Evolutionary conservation across 2,329 filamentous ascomycete species (phyloP), one percentile per base, ranked within the genome.

Genomic region (Diplodia mutila): DNA sequence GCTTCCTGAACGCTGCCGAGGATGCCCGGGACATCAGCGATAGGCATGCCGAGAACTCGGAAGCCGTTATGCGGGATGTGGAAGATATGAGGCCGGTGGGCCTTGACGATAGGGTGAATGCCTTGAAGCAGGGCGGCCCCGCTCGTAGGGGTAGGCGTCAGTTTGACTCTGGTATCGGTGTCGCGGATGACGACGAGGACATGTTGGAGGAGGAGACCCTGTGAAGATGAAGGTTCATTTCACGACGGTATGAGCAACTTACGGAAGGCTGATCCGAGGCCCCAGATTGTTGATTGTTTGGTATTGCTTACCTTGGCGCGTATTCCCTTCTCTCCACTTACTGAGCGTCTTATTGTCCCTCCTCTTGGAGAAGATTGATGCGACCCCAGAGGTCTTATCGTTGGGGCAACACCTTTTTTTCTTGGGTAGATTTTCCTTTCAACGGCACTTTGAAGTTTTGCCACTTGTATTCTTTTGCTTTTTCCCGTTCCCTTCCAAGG

Each of bases 141-240:
- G 59, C 49, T 2, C 54, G 73, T 23, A 74, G 71, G 39, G 37
- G 37, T 12, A 64, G 67, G 67, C 70, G 76, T 37, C 72, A 74
- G 55, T 76, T 73, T 69, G 77, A 78, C 51, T 77, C 75, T 6
- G 77, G 77, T 7, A 75, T 78, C 63, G 75, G 74, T 23, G 71
- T 75, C 21, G 74, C 74, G 6, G 71, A 70, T 4, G 73, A 70
- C 4, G 73, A 75, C 27, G 71, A 71, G 11, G 70, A 68, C 67
- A 72, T 67, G 61, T 32, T 68, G 46, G 61, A 66, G 25, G 63
- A 66, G 64, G 63, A 66, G 64, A 37, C 64, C 3, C 57, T 66
- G 59, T 63, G 42, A 63, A 37, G 4, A 11, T 51, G 42, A 63
- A 39, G 27, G n/a, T 5, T 32, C 23, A 18, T n/a, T 51, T 63